Conservation (phyloP, 106 monocot species). For the Platanthera zijinensis region DNA sequence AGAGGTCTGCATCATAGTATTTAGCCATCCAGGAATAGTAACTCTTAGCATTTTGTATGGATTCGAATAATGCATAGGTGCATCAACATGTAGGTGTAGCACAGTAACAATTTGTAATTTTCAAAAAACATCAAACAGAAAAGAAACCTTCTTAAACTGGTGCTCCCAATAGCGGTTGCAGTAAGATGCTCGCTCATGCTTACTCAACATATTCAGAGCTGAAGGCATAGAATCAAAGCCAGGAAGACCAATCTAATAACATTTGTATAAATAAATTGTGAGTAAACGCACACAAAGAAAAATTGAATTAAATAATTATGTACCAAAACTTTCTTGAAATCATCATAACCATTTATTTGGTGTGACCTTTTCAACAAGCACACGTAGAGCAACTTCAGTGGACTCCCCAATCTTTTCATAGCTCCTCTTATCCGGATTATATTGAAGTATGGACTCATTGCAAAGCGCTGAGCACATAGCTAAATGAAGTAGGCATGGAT, state of each 20-base stretch:
- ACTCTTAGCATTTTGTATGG: not conserved
- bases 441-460: constrained; percentile 95
- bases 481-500: constrained; percentile 95
- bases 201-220: constrained; percentile 80
- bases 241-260: constrained; percentile 90
- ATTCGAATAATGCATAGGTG: not conserved
- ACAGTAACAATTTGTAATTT: not conserved
- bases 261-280: constrained; percentile 12
- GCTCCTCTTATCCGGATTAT: constrained; percentile 89
- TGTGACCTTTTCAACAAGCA: constrained; percentile 87
- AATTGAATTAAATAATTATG: not conserved
- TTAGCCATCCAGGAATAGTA: constrained; percentile 5
- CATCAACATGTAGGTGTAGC: not conserved
- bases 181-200: constrained; percentile 93
- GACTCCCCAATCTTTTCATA: constrained; percentile 99
- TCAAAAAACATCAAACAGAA: not conserved
- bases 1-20: constrained; percentile 39
- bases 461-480: constrained; percentile 99
- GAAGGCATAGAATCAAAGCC: constrained; percentile 99
- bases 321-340: not conserved
- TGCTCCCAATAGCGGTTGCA: constrained; percentile 98
- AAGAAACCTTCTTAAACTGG: constrained; percentile 88
- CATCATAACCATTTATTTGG: not conserved
- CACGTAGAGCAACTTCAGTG: constrained; percentile 97
- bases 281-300: not conserved